phyloP scores from a whole-genome alignment of 257 asterid genomes.

The Ophiorrhiza pumila region DNA sequence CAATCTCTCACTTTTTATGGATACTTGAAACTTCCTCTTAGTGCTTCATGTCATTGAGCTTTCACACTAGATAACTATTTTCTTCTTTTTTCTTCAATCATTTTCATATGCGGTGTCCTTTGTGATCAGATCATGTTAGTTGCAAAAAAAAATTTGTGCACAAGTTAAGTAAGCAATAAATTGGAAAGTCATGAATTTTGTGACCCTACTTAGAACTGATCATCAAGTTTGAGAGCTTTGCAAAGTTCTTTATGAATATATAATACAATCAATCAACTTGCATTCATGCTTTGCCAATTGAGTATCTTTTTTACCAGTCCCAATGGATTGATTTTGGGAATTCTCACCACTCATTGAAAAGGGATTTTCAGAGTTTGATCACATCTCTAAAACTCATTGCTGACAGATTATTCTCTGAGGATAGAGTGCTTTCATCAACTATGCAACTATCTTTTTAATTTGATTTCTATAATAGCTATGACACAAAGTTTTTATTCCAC shows the following conservation, averaged over 20 bases:
- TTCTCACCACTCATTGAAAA: neutral
- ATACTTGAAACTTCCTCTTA: conserved; percentile 7
- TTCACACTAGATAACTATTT: conserved; percentile 15
- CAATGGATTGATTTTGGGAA: neutral
- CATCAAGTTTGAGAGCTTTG: neutral
- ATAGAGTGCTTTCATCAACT: neutral
- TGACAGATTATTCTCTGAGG: neutral
- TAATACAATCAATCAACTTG: neutral
- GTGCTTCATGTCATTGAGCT: neutral
- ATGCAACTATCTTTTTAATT: neutral
- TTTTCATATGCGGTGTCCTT: conserved; percentile 1
- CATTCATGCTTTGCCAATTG: neutral
- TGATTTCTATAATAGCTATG: neutral
- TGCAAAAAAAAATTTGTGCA: neutral
- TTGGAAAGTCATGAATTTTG: neutral
- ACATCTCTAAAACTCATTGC: neutral
- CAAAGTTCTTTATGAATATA: neutral
- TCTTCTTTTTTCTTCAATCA: conserved; percentile 15
- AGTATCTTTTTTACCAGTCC: neutral
- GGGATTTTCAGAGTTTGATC: neutral
- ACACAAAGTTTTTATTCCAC: neutral
- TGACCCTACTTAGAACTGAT: neutral
- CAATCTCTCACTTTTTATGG: neutral
- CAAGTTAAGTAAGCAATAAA: neutral
- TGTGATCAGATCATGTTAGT: neutral